Evolutionary conservation across 1,139 yeast species (phyloP).

Genomic region (Scheffersomyces titani): DNA sequence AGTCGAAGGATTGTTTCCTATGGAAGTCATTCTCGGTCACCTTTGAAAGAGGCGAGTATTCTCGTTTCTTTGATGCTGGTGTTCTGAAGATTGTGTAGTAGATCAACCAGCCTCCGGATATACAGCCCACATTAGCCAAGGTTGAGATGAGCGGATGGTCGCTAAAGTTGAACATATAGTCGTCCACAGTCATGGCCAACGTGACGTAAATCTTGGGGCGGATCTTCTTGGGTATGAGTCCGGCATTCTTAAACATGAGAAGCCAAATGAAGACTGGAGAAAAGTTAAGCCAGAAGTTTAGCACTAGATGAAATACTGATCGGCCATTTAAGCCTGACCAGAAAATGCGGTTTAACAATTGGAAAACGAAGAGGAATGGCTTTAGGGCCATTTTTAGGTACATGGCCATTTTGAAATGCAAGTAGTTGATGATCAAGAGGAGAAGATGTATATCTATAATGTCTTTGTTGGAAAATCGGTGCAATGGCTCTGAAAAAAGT

Average conservation of each 20-base stretch:
- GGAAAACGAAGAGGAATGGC: conserved; percentile 20
- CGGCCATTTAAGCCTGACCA: conserved; percentile 41
- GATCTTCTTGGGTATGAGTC: conserved; percentile 53
- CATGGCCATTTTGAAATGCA: not conserved
- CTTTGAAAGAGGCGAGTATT: not conserved
- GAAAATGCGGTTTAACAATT: conserved; percentile 21
- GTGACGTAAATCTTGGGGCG: conserved; percentile 59
- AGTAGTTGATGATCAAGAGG: not conserved
- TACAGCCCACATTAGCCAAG: conserved; percentile 14
- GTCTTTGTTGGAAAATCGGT: not conserved
- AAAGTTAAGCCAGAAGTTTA: conserved; percentile 52
- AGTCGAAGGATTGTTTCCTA: not conserved
- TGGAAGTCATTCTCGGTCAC: not conserved
- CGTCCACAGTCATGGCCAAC: conserved; percentile 43
- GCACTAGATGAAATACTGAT: conserved; percentile 32
- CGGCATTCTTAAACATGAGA: conserved; percentile 60
- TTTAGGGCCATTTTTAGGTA: conserved; percentile 2
- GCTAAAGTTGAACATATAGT: conserved; percentile 28
- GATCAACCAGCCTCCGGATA: conserved; percentile 10
- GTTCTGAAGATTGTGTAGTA: conserved; percentile 13
- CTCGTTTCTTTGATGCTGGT: not conserved
- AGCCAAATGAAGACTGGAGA: conserved; percentile 60
- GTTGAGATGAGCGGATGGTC: conserved; percentile 11
- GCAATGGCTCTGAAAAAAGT: not conserved
- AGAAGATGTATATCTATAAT: not conserved